phyloP scores from a whole-genome alignment of 2,329 filamentous ascomycete species.

The Cryphonectria radicalis region DNA sequence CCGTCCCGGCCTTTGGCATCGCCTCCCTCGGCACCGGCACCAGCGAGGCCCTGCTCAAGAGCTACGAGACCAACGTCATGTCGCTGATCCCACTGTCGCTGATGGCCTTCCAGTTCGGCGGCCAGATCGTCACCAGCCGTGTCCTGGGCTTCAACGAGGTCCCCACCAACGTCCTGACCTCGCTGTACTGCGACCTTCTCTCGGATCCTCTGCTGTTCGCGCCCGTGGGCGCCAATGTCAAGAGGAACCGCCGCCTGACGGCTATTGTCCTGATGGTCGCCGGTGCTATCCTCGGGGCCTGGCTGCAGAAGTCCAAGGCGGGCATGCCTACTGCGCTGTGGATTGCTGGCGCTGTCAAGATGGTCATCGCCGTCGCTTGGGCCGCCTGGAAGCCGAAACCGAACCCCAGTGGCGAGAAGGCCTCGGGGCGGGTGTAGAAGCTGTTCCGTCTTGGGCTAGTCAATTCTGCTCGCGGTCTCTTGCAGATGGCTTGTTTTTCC shows the following conservation, averaged over 20 bases:
- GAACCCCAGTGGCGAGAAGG: conserved; percentile 11
- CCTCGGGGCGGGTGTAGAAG: background rate
- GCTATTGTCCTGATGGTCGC: conserved; percentile 49
- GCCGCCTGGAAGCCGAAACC: conserved; percentile 30
- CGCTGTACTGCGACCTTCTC: conserved; percentile 57
- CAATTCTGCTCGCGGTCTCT: background rate
- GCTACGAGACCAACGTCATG: conserved; percentile 43
- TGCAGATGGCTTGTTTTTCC: background rate
- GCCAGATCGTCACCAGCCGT: conserved; percentile 58
- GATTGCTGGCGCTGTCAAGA: conserved; percentile 51
- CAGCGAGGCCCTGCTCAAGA: conserved; percentile 36
- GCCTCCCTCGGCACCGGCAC: conserved; percentile 42
- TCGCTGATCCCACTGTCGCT: conserved; percentile 45
- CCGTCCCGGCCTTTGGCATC: conserved; percentile 49
- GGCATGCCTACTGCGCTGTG: conserved; percentile 50
- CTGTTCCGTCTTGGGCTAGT: background rate
- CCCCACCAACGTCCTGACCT: conserved; percentile 60
- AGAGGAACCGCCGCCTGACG: conserved; percentile 52
- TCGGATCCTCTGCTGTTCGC: conserved; percentile 55
- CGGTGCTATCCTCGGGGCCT: conserved; percentile 53
- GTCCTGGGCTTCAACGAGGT: conserved; percentile 58
- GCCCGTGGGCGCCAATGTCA: conserved; percentile 48
- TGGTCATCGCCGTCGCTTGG: conserved; percentile 42
- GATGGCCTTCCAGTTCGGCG: conserved; percentile 59
- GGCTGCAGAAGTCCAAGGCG: conserved; percentile 48